Evolutionary conservation across 208 protist genomes (phyloP).

Genomic region (Wallacemonas sp.): DNA sequence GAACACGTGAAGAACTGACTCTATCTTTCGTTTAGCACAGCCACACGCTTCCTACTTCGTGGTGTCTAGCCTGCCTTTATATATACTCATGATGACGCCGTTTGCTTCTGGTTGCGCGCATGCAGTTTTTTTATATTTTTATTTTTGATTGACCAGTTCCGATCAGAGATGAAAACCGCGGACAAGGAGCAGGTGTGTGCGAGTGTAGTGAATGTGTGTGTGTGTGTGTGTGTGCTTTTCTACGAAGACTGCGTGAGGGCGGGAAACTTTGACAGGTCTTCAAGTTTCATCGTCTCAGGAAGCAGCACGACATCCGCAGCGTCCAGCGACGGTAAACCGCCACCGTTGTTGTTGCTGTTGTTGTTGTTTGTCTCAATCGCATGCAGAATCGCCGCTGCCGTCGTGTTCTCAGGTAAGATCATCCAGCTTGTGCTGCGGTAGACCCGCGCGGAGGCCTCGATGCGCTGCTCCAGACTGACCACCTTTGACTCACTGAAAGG

Average conservation of each 20-base stretch:
- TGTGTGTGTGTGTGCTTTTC: slow-evolving; percentile 1
- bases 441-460: slow-evolving; percentile 38
- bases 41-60: too few relatives aligned
- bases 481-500: slow-evolving; percentile 25
- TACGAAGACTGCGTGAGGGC: slow-evolving; percentile 31
- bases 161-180: too few relatives aligned
- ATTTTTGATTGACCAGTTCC: too few relatives aligned
- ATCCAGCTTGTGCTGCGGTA: slow-evolving; percentile 47
- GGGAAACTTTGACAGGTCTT: slow-evolving; percentile 49
- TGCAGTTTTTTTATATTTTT: too few relatives aligned
- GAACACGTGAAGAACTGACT: too few relatives aligned
- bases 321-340: too few relatives aligned
- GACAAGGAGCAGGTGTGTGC: too few relatives aligned
- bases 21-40: too few relatives aligned
- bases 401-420: slow-evolving; percentile 35
- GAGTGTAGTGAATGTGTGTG: too few relatives aligned
- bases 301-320: slow-evolving; percentile 53
- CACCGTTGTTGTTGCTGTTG: background rate
- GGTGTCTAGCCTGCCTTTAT: too few relatives aligned
- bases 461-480: slow-evolving; percentile 54
- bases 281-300: slow-evolving; percentile 47
- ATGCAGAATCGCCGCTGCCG: slow-evolving; percentile 43
- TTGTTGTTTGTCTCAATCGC: slow-evolving; percentile 14
- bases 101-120: too few relatives aligned
- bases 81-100: too few relatives aligned